Base-by-base conservation (phyloP, 2,329 filamentous ascomycete species). In the Aspergillus pseudoviridinutans region DNA sequence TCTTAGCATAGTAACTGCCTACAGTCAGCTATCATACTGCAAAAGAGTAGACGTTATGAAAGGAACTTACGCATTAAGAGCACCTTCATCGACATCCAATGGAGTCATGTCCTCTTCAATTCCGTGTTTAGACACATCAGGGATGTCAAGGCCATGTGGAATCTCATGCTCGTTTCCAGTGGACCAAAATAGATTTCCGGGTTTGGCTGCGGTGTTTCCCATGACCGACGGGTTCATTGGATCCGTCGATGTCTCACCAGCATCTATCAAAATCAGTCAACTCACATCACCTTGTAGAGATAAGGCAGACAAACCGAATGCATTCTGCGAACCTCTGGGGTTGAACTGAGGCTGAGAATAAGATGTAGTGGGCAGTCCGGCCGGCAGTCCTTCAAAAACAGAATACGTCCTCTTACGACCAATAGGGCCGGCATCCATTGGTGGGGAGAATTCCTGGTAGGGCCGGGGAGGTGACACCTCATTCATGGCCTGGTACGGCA, bases 371-470 rank as follows among this genome's bases (percentile, higher is more conserved):
- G 71, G 72, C 32, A 79, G 71, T 12, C 79, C 78, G 50, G 72
- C 73, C 9, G 71, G 72, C 32, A 79, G 71, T 14, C 79, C 78
- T 55, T 78, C 76, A 28, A 79, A 79, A 52, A 80, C 75, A 3
- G 79, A 82, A 65, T 77, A 79, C 3, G 77, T 78, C 58, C 81
- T 73, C 66, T 82, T 82, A 59, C 79, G 74, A 54, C 72, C 66
- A 46, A 74, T 68, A 38, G 74, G 61, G 60, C 74, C 68, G 0
- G 71, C 69, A 58, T 78, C 76, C 6, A 80, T 77, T 7, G 82
- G 76, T 6, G 82, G 80, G 10, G 80, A 78, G 61, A 83, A 84
- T 10, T 81, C 77, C 54, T 85, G 83, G 35, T 81, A 80, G 17
- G 69, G 71, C 51, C 77, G 69, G 4, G 73, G 71, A 27, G 77